Conservation (phyloP, 768 basidiomycete genomes). For the Pleurotus salmoneostramineus region DNA sequence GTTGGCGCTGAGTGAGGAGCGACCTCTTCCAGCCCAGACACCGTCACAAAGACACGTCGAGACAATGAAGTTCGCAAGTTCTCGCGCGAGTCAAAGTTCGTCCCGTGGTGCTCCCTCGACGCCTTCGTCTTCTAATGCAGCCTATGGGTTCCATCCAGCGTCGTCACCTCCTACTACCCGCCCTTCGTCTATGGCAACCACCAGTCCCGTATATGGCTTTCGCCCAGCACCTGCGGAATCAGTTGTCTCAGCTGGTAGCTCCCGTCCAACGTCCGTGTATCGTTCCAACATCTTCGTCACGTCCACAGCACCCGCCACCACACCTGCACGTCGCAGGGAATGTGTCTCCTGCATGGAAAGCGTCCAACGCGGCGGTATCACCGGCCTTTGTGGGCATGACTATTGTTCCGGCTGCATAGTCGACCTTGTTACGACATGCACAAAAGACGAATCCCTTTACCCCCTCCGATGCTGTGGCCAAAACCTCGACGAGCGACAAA, state of each 20-base stretch:
- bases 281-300: not conserved
- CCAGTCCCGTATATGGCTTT: no score
- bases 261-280: no score
- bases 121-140: not conserved
- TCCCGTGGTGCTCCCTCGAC: not conserved
- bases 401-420: constrained; percentile 31
- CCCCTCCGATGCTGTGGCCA: constrained; percentile 38
- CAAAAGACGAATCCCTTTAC: constrained; percentile 35
- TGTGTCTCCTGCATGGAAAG: constrained; percentile 9
- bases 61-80: not conserved
- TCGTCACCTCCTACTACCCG: no score
- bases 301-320: not conserved
- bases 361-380: constrained; percentile 4
- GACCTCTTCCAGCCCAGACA: constrained; percentile 21
- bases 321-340: constrained; percentile 4
- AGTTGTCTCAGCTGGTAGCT: no score
- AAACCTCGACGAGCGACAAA: constrained; percentile 16
- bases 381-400: constrained; percentile 32
- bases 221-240: no score
- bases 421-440: constrained; percentile 26
- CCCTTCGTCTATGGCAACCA: no score
- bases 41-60: constrained; percentile 6
- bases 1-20: constrained; percentile 27
- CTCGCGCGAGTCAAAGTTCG: no score
- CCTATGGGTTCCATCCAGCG: no score